Conservation (phyloP, 2,329 filamentous ascomycete species). For the Pseudocercospora cruenta region DNA sequence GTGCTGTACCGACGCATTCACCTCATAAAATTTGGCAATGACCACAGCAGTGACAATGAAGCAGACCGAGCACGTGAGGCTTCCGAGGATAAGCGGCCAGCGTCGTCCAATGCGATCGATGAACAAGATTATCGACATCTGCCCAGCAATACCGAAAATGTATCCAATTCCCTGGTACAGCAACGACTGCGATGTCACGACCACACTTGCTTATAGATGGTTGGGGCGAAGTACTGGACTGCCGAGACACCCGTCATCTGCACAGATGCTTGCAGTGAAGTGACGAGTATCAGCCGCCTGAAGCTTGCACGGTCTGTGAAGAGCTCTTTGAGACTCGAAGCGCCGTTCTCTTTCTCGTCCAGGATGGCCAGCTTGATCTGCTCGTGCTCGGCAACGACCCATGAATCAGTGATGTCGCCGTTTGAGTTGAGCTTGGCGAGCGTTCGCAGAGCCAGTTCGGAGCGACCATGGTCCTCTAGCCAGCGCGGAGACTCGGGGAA, state of each 20-base stretch:
- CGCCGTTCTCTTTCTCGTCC: slow-evolving; percentile 20
- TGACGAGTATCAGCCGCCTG: slow-evolving; percentile 34
- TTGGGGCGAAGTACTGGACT: slow-evolving; percentile 37
- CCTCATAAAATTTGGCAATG: slow-evolving; percentile 25
- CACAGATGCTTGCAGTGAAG: slow-evolving; percentile 32
- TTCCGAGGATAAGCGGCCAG: slow-evolving; percentile 30
- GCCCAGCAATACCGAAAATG: slow-evolving; percentile 29
- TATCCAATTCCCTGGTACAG: slow-evolving; percentile 30
- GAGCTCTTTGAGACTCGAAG: slow-evolving; percentile 26
- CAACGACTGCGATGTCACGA: slow-evolving; percentile 24
- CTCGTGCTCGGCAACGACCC: slow-evolving; percentile 30
- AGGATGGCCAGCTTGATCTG: slow-evolving; percentile 28
- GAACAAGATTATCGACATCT: slow-evolving; percentile 27
- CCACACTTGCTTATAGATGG: slow-evolving; percentile 34
- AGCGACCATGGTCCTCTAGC: slow-evolving; percentile 33
- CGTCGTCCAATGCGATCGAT: slow-evolving; percentile 32
- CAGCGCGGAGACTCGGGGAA: slow-evolving; percentile 39
- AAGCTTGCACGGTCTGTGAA: slow-evolving; percentile 30
- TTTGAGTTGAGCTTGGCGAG: slow-evolving; percentile 33
- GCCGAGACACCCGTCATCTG: slow-evolving; percentile 39
- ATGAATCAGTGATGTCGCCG: slow-evolving; percentile 31
- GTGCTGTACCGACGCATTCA: slow-evolving; percentile 16
- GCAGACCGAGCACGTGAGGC: slow-evolving; percentile 25
- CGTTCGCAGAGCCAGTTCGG: slow-evolving; percentile 31
- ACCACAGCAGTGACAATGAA: slow-evolving; percentile 34